Conservation (phyloP, 805 yeast species). For the Kodamaea kaohsiungensis region DNA sequence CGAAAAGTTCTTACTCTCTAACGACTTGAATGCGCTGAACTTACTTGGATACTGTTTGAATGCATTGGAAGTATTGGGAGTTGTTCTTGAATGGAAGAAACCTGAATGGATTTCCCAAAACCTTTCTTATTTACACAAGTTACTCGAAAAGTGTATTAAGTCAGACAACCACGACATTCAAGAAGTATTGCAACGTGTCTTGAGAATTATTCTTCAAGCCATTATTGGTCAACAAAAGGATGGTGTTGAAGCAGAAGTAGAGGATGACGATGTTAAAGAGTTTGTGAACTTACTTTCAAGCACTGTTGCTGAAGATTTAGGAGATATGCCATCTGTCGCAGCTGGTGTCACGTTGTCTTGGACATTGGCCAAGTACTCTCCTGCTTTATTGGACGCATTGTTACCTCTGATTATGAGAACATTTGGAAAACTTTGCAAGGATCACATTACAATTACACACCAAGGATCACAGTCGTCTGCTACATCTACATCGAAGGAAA, state of each 20-base stretch:
- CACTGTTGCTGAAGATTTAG: conserved; percentile 78
- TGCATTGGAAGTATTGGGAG: conserved; percentile 85
- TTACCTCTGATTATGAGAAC: conserved; percentile 81
- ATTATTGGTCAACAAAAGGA: conserved; percentile 43
- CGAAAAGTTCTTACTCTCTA: conserved; percentile 79
- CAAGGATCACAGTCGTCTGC: conserved; percentile 35
- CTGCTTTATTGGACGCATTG: conserved; percentile 71
- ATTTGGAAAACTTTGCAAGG: conserved; percentile 85
- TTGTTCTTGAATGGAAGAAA: conserved; percentile 76
- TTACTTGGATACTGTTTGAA: conserved; percentile 80
- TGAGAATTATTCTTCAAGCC: conserved; percentile 68
- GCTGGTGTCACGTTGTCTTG: conserved; percentile 84
- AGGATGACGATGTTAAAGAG: conserved; percentile 55
- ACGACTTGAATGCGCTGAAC: conserved; percentile 69
- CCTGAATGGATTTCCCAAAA: conserved; percentile 79
- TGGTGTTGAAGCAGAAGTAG: conserved; percentile 38
- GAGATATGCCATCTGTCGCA: conserved; percentile 72
- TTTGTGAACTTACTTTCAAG: conserved; percentile 63
- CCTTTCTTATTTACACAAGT: conserved; percentile 63
- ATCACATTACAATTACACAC: conserved; percentile 70
- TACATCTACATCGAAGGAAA: conserved; percentile 24
- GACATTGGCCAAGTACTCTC: conserved; percentile 76
- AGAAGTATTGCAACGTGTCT: conserved; percentile 74
- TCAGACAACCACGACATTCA: conserved; percentile 87
- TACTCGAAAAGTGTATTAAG: conserved; percentile 78